Percentiles rank a stretch among this genome's conserved stretches.
Conservation (phyloP, 2,329 filamentous ascomycete species). For the Hymenoscyphus fructigenus region DNA sequence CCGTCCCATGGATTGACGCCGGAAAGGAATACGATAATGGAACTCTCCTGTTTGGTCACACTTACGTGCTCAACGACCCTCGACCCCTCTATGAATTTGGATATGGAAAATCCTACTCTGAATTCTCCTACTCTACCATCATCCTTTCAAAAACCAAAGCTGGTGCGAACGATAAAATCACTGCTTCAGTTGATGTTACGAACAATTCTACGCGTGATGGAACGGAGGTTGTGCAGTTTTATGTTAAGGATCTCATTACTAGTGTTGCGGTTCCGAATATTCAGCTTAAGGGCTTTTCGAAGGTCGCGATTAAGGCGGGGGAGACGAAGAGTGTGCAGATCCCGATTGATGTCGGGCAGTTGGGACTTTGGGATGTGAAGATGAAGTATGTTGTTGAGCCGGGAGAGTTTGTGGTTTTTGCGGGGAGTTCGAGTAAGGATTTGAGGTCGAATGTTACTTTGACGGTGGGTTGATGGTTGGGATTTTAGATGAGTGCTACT, state of each 20-base stretch:
- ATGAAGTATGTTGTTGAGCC: constrained; percentile 75
- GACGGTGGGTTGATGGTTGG: constrained; percentile 26
- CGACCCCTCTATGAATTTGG: constrained; percentile 83
- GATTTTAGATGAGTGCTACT: too few species aligned
- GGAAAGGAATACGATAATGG: constrained; percentile 72
- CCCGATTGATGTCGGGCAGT: constrained; percentile 60
- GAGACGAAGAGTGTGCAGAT: constrained; percentile 55
- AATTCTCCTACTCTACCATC: constrained; percentile 53
- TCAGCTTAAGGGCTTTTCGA: constrained; percentile 70
- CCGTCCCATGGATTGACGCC: constrained; percentile 54
- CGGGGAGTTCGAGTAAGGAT: constrained; percentile 60
- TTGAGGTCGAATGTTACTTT: constrained; percentile 56
- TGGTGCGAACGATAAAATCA: constrained; percentile 48
- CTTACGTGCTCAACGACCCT: constrained; percentile 78
- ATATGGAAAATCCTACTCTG: constrained; percentile 71
- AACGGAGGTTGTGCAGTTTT: constrained; percentile 56
- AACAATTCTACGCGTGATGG: constrained; percentile 57
- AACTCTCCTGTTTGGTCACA: constrained; percentile 80
- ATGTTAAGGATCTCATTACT: constrained; percentile 49
- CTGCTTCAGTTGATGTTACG: constrained; percentile 52
- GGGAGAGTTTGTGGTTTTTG: constrained; percentile 62
- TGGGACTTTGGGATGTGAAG: constrained; percentile 69
- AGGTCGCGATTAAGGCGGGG: constrained; percentile 57
- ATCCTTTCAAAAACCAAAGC: constrained; percentile 42
- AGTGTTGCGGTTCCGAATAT: constrained; percentile 65